Evolutionary conservation across 306 rosid genomes (phyloP).

Genomic region (Trifolium subterraneum): DNA sequence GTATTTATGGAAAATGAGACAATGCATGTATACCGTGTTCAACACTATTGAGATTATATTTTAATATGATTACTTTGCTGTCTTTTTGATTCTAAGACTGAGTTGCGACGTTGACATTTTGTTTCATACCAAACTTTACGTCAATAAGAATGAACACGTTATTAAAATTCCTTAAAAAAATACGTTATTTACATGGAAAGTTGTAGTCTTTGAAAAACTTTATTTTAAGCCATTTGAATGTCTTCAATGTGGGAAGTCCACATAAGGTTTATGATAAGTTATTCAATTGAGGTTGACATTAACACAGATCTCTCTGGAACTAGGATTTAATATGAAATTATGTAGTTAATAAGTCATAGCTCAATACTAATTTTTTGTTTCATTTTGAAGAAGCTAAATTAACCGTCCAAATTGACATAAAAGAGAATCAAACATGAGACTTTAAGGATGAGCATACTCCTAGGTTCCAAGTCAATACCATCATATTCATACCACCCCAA

Average conservation of each 20-base stretch:
- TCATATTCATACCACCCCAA: no score
- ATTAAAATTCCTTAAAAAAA: not conserved
- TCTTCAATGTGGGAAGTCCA: not conserved
- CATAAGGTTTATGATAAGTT: not conserved
- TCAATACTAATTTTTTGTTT: no score
- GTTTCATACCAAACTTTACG: slow-evolving; percentile 1
- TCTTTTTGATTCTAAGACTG: not conserved
- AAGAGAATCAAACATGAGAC: no score
- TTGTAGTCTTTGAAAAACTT: not conserved
- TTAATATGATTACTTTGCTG: not conserved
- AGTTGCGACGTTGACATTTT: not conserved
- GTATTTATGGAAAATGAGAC: not conserved
- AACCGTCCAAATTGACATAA: no score
- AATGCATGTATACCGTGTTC: not conserved
- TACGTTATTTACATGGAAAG: not conserved
- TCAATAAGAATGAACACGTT: not conserved
- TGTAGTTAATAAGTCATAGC: no score
- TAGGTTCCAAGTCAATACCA: no score
- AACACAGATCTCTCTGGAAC: no score
- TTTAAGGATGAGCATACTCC: no score
- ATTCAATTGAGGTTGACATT: no score
- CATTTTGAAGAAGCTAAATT: no score
- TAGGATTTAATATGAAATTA: no score
- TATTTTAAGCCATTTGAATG: slow-evolving; percentile 6
- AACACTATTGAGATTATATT: not conserved